A percentile compares a stretch with the other conserved stretches of the same genome.
Evolutionary conservation across 305 asterid species (phyloP).

Genomic region (Fraxinus sp.): DNA sequence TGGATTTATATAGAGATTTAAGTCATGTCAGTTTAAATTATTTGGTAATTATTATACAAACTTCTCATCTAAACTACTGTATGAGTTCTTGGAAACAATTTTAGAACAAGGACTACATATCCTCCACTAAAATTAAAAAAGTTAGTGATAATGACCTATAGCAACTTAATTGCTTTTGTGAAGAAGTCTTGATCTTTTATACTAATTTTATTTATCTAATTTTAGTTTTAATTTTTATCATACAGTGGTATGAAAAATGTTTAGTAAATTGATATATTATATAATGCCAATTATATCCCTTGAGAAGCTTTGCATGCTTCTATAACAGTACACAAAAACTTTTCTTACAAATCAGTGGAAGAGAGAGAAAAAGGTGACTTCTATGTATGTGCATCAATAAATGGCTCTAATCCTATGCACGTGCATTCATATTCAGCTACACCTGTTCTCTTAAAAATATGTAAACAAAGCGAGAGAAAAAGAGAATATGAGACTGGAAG

Average conservation of each 20-base stretch:
- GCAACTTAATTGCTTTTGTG: neutral
- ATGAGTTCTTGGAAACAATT: neutral
- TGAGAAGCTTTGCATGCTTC: neutral
- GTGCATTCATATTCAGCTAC: neutral
- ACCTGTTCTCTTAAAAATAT: neutral
- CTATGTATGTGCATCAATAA: neutral
- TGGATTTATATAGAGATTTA: neutral
- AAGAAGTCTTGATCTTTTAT: neutral
- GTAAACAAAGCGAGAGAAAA: neutral
- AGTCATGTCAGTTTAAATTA: neutral
- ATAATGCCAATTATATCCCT: neutral
- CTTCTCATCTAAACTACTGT: neutral
- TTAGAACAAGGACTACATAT: neutral
- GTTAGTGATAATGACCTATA: neutral
- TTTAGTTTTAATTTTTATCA: neutral
- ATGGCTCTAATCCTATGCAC: neutral
- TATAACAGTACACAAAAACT: neutral
- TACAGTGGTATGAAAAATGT: neutral
- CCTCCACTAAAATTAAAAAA: neutral
- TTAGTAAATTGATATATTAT: neutral
- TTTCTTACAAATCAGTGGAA: neutral
- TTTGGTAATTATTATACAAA: neutral
- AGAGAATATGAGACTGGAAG: neutral
- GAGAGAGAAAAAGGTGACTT: neutral
- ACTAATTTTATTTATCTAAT: neutral